A percentile compares a stretch with the other conserved stretches of the same genome.
phyloP scores from a whole-genome alignment of 352 stramenopile genomes.

The Phytophthora hibernalis region DNA sequence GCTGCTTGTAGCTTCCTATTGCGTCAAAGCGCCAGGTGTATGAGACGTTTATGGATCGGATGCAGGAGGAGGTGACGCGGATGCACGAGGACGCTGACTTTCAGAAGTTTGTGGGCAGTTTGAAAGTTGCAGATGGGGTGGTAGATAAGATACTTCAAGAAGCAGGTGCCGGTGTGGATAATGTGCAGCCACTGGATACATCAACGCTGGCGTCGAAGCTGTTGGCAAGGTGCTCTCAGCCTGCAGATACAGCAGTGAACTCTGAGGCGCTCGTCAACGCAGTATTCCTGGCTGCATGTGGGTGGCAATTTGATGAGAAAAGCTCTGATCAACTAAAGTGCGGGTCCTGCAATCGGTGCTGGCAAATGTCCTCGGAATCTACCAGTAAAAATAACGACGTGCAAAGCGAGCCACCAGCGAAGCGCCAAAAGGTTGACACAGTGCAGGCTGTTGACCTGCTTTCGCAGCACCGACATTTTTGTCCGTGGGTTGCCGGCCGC shows the following conservation, averaged over 20 bases:
- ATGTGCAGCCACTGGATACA: conserved; percentile 3
- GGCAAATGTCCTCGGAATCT: conserved; percentile 15
- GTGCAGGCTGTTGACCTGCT: conserved; percentile 19
- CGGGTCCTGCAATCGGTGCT: conserved; percentile 56
- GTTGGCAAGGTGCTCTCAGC: conserved; percentile 11
- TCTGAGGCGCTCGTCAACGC: conserved; percentile 36
- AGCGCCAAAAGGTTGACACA: conserved; percentile 40
- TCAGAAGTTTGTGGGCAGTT: conserved; percentile 22
- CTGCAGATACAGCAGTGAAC: conserved; percentile 8
- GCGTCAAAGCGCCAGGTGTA: conserved; percentile 39
- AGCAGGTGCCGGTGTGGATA: conserved; percentile 2
- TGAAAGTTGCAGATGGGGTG: conserved; percentile 24
- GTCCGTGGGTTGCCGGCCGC: conserved; percentile 51
- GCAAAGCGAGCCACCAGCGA: conserved; percentile 30
- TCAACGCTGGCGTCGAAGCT: conserved; percentile 24
- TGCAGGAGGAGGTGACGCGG: conserved; percentile 15
- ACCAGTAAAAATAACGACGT: conserved; percentile 4
- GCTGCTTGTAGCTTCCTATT: conserved; percentile 41
- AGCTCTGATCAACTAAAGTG: conserved; percentile 24
- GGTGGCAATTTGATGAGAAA: conserved; percentile 47
- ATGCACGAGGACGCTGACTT: conserved; percentile 25
- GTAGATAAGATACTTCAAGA: conserved; percentile 26
- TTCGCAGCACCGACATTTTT: conserved; percentile 66
- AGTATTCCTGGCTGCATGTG: conserved; percentile 43
- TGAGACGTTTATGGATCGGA: conserved; percentile 33